These are phyloP conservation scores for Thermomucor indicae-seudaticae DNA, from an alignment of 371 early-diverging fungal species.

Conservation along the genomic window DNA sequence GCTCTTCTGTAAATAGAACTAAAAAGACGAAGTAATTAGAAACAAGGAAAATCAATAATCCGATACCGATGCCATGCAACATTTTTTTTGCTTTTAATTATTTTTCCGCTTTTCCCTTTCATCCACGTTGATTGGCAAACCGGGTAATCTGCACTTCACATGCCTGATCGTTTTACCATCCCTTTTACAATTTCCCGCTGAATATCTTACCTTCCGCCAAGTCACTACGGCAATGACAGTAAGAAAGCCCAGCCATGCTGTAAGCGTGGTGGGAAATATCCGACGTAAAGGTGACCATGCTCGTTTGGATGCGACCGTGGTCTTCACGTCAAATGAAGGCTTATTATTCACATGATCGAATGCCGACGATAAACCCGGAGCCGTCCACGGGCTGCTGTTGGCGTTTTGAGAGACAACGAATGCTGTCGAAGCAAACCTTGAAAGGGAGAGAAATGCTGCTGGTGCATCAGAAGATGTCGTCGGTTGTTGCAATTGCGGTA, in stretches of 20 bases:
- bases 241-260: conserved; percentile 2
- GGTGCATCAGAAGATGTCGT: background rate
- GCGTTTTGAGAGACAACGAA: conserved; percentile 4
- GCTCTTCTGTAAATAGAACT: too few species aligned
- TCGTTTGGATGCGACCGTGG: background rate
- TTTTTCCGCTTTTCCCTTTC: background rate
- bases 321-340: background rate
- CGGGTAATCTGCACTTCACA: too few species aligned
- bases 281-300: background rate
- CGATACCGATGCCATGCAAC: background rate
- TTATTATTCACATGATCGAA: too few species aligned
- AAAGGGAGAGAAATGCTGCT: conserved; percentile 2
- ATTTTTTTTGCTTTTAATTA: background rate
- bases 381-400: conserved; percentile 4
- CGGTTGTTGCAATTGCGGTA: background rate
- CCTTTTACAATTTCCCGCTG: too few species aligned
- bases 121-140: too few species aligned
- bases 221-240: conserved; percentile 5
- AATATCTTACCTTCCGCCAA: conserved; percentile 4
- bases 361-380: conserved; percentile 1
- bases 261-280: background rate
- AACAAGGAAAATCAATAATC: background rate
- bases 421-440: conserved; percentile 9
- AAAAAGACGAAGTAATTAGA: too few species aligned
- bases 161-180: too few species aligned